Evolutionary conservation across 768 basidiomycete genomes (phyloP).

Genomic region (Guyanaporus albipodus): DNA sequence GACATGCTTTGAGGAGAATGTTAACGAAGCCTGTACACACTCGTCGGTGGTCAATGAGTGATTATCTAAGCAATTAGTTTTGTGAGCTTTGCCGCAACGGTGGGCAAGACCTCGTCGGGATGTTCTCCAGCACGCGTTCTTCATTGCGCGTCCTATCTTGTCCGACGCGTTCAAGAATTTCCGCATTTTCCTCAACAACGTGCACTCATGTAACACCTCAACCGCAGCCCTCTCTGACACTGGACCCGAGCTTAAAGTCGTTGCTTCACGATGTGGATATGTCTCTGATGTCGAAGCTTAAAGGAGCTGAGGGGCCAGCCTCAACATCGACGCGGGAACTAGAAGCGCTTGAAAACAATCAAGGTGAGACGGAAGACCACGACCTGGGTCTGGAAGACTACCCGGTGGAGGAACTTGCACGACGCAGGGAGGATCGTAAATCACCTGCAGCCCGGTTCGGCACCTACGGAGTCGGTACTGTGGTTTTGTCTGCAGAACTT

Average conservation of each 20-base stretch:
- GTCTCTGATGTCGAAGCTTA: constrained; percentile 44
- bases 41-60: neutral
- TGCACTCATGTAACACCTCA: constrained; percentile 28
- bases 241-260: constrained; percentile 63
- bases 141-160: constrained; percentile 25
- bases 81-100: neutral
- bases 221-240: constrained; percentile 56
- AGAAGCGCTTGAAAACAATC: constrained; percentile 43
- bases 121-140: constrained; percentile 24
- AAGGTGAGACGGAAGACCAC: constrained; percentile 30
- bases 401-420: constrained; percentile 21
- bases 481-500: constrained; percentile 71
- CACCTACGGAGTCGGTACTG: constrained; percentile 64
- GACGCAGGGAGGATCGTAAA: constrained; percentile 44
- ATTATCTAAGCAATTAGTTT: constrained; percentile 21
- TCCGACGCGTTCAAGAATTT: constrained; percentile 20
- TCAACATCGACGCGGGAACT: constrained; percentile 45
- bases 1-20: constrained; percentile 12
- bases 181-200: constrained; percentile 32
- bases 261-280: constrained; percentile 67
- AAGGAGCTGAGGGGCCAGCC: constrained; percentile 21
- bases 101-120: constrained; percentile 1
- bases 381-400: constrained; percentile 34
- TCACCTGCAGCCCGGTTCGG: constrained; percentile 84
- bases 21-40: neutral